These are phyloP conservation scores for Forsythia viridissima DNA, from an alignment of 257 asterid species.

Conservation along the genomic window DNA sequence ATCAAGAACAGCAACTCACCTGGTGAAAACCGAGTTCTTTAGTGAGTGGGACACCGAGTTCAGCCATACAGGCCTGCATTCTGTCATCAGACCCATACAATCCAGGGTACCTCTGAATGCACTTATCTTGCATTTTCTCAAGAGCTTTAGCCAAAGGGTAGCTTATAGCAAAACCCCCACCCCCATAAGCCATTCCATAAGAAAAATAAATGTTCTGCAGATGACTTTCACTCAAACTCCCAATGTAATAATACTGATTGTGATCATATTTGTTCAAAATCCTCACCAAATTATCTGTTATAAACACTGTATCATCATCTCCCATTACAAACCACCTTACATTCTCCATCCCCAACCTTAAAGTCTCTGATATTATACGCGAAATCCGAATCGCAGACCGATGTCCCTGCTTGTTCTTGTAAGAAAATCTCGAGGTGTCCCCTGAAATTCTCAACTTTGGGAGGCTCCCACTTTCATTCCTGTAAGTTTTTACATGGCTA, in stretches of 20 bases:
- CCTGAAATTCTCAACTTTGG: slow-evolving; percentile 66
- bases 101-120: slow-evolving; percentile 81
- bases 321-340: slow-evolving; percentile 96
- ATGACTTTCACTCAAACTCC: slow-evolving; percentile 86
- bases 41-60: slow-evolving; percentile 91
- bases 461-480: slow-evolving; percentile 33
- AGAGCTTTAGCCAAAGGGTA: slow-evolving; percentile 79
- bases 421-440: slow-evolving; percentile 58
- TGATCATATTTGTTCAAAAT: slow-evolving; percentile 80
- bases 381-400: slow-evolving; percentile 83
- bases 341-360: slow-evolving; percentile 49
- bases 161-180: slow-evolving; percentile 91
- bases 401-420: slow-evolving; percentile 66
- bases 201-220: slow-evolving; percentile 82
- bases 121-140: slow-evolving; percentile 75
- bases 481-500: slow-evolving; percentile 32
- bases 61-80: slow-evolving; percentile 97
- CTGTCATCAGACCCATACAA: slow-evolving; percentile 88
- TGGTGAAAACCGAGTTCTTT: slow-evolving; percentile 92
- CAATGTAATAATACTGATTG: slow-evolving; percentile 75
- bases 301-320: slow-evolving; percentile 82
- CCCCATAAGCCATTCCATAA: slow-evolving; percentile 85
- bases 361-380: slow-evolving; percentile 73
- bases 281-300: slow-evolving; percentile 79
- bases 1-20: slow-evolving; percentile 36